Base-by-base conservation (phyloP, 169 alveolate species). In the Cryptosporidium viatorum region DNA sequence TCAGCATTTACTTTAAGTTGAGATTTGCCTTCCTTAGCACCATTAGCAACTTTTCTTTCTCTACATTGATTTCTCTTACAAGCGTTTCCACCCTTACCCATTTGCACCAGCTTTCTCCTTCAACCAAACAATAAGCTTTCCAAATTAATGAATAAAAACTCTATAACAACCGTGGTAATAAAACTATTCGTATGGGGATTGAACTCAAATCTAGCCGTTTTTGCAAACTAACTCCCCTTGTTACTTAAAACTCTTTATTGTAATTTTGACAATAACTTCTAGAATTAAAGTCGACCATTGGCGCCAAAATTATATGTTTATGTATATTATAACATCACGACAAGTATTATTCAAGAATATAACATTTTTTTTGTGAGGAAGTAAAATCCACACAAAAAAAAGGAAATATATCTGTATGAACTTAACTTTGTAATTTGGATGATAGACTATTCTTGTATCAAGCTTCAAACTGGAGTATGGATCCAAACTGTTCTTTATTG, bases 11-110 rank as follows among this genome's bases (percentile, higher is more conserved):
- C 89, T 50, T 80, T 80, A 6, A 80, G 75, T 26, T 80, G 89
- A 4, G 89, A 80, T 48, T 80, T 80, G n/a, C 89, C 89, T 16
- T 80, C 89, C 35, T 80, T 80, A 5, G 89, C 21, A 39, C 62
- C 37, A 60, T 43, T 67, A 2, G 75, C 75, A 10, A 39, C 80
- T 26, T 80, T 80, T 29, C 89, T 80, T 65, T 80, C 89, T 33
- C 89, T 33, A 80, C 75, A 62, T 80, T 80, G 89, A 9, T 59
- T 80, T 65, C 89, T 80, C 52, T 80, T 80, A 21, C 89, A 80
- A 39, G 89, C 89, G 26, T 80, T 80, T 18, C 89, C 89, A 62
- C 89, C 89, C 62, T 80, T 80, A 12, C 89, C 89, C 89, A 80
- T 80, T 59, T 80, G 67, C 37, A 55, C 16, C 35, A 23, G 18